Percentiles rank a stretch among this genome's conserved stretches.
Evolutionary conservation across 768 basidiomycete species (phyloP).

Genomic region (Favolaschia claudopus): DNA sequence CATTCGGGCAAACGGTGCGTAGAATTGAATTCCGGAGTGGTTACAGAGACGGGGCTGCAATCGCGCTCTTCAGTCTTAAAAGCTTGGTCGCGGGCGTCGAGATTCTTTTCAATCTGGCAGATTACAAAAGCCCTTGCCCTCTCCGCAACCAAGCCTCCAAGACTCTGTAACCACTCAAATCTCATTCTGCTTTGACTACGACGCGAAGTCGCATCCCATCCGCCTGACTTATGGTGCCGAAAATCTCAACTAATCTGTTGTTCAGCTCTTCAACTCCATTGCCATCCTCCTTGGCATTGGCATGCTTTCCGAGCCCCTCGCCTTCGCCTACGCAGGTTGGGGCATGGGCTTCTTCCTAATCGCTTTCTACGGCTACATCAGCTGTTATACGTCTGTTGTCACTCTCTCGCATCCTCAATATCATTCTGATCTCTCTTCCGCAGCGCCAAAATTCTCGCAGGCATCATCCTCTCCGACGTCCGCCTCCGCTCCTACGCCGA

Average conservation of each 20-base stretch:
- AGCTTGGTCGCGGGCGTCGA: no score
- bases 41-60: no score
- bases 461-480: slow-evolving; percentile 75
- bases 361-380: slow-evolving; percentile 77
- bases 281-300: slow-evolving; percentile 92
- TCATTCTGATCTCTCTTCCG: neutral
- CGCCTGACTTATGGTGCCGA: no score
- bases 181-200: no score
- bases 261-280: slow-evolving; percentile 85
- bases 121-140: no score
- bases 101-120: no score
- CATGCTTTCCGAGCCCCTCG: slow-evolving; percentile 89
- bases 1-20: slow-evolving; percentile 76
- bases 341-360: slow-evolving; percentile 79
- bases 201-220: no score
- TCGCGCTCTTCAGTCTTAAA: no score
- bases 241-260: neutral
- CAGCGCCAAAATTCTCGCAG: slow-evolving; percentile 89
- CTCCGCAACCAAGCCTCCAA: no score
- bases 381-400: slow-evolving; percentile 87
- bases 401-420: neutral
- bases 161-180: no score
- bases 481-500: slow-evolving; percentile 87
- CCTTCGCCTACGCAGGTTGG: slow-evolving; percentile 95
- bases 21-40: neutral